phyloP scores from a whole-genome alignment of 495 filamentous ascomycete species.

The Darksidea phi region DNA sequence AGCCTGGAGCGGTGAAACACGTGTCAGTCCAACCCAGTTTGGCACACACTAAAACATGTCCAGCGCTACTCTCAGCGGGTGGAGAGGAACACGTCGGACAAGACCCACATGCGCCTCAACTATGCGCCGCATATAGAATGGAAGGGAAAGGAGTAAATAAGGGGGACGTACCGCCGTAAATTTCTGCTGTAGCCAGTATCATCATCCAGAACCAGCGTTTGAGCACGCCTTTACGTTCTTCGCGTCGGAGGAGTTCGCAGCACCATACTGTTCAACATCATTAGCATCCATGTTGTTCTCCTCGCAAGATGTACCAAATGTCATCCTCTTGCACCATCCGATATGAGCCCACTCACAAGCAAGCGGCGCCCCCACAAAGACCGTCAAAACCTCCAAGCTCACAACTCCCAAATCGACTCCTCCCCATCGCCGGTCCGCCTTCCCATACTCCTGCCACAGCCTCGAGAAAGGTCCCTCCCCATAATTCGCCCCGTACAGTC shows the following conservation, averaged over 20 bases:
- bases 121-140: not conserved
- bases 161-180: constrained; percentile 71
- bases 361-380: constrained; percentile 71
- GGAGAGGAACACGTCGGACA: not conserved
- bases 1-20: constrained; percentile 52
- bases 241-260: constrained; percentile 30
- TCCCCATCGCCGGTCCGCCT: constrained; percentile 82
- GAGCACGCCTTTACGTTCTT: constrained; percentile 31
- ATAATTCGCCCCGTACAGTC: constrained; percentile 72
- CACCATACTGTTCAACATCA: constrained; percentile 39
- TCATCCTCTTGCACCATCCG: not conserved
- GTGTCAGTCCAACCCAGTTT: constrained; percentile 23
- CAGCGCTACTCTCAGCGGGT: not conserved
- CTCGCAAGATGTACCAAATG: not conserved
- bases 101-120: not conserved
- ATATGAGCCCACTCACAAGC: constrained; percentile 6
- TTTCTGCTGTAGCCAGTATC: constrained; percentile 83
- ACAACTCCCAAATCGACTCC: constrained; percentile 75
- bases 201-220: constrained; percentile 59
- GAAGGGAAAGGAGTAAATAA: constrained; percentile 3
- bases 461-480: constrained; percentile 62
- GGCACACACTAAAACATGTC: not conserved
- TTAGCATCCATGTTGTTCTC: constrained; percentile 54
- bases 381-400: constrained; percentile 81
- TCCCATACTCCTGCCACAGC: constrained; percentile 91